Evolutionary conservation across 2,329 filamentous ascomycete species (phyloP).

Genomic region (Chaetomium strumarium): DNA sequence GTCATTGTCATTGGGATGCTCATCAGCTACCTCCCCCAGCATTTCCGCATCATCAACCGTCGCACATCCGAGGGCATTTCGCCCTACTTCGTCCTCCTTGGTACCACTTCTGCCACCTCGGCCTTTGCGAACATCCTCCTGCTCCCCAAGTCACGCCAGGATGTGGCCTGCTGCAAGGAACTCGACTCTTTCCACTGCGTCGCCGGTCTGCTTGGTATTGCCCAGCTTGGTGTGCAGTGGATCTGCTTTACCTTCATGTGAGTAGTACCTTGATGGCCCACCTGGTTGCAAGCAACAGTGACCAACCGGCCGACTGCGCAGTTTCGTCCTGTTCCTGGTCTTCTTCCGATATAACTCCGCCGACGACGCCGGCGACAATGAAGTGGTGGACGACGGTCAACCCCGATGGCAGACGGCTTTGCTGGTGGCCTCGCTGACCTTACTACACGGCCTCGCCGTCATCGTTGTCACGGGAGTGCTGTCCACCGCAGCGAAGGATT

Average conservation of each 20-base stretch:
- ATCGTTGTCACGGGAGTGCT: conserved; percentile 65
- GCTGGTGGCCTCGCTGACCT: conserved; percentile 63
- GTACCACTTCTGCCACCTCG: conserved; percentile 80
- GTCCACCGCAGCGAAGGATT: conserved; percentile 53
- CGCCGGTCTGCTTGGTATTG: conserved; percentile 79
- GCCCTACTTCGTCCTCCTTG: conserved; percentile 91
- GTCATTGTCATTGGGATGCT: conserved; percentile 83
- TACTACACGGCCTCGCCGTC: conserved; percentile 68
- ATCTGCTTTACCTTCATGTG: conserved; percentile 88
- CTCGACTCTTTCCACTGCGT: conserved; percentile 77
- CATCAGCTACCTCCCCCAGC: conserved; percentile 90
- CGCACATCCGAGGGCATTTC: conserved; percentile 90
- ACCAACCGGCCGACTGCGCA: conserved; percentile 33
- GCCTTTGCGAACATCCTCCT: conserved; percentile 90
- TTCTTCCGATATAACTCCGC: conserved; percentile 70
- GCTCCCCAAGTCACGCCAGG: conserved; percentile 72
- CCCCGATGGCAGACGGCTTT: conserved; percentile 75
- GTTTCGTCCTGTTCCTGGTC: conserved; percentile 85
- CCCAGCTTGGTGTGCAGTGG: conserved; percentile 89
- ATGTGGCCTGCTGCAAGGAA: conserved; percentile 80
- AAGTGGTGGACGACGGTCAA: conserved; percentile 40
- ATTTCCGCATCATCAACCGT: conserved; percentile 81
- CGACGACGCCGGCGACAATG: conserved; percentile 42
- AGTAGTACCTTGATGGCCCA: conserved; percentile 37
- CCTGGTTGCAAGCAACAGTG: conserved; percentile 23